These are phyloP conservation scores for Leccinum uliginosum DNA, from an alignment of 768 basidiomycete genomes.

Conservation along the genomic window DNA sequence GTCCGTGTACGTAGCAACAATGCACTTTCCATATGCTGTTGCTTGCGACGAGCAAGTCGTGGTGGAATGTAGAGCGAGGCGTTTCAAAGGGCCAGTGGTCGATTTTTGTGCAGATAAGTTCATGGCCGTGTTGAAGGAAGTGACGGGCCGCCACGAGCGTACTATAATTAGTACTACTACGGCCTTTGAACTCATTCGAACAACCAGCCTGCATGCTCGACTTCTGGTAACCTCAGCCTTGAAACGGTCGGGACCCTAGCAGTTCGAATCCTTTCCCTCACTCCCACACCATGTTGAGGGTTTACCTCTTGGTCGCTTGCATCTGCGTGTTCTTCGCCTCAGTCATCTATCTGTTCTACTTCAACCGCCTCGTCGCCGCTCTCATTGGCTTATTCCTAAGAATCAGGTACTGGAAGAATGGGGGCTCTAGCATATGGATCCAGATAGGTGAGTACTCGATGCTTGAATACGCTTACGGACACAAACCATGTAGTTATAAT, in stretches of 20 bases:
- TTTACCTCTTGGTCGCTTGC: conserved; percentile 59
- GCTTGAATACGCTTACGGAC: not conserved
- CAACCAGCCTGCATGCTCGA: not conserved
- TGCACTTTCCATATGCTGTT: conserved; percentile 81
- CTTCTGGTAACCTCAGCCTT: conserved; percentile 3
- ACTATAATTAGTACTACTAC: not conserved
- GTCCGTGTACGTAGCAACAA: conserved; percentile 78
- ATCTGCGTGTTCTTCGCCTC: conserved; percentile 51
- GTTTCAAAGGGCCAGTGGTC: conserved; percentile 49
- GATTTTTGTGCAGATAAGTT: conserved; percentile 28
- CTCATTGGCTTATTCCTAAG: conserved; percentile 64
- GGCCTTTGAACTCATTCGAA: not conserved
- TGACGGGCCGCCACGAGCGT: too few species aligned
- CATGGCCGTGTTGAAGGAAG: conserved; percentile 7
- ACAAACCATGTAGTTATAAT: not conserved
- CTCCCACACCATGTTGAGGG: conserved; percentile 45
- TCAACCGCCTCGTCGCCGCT: conserved; percentile 78
- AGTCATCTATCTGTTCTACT: conserved; percentile 83
- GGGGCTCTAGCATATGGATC: conserved; percentile 76
- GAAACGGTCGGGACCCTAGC: not conserved
- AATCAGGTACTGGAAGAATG: conserved; percentile 72
- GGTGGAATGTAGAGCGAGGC: conserved; percentile 68
- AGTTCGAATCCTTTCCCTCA: not conserved
- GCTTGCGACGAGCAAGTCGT: conserved; percentile 72
- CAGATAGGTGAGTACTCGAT: conserved; percentile 57